phyloP scores from a whole-genome alignment of 2,329 filamentous ascomycete genomes.

The Colletotrichum spinosum region DNA sequence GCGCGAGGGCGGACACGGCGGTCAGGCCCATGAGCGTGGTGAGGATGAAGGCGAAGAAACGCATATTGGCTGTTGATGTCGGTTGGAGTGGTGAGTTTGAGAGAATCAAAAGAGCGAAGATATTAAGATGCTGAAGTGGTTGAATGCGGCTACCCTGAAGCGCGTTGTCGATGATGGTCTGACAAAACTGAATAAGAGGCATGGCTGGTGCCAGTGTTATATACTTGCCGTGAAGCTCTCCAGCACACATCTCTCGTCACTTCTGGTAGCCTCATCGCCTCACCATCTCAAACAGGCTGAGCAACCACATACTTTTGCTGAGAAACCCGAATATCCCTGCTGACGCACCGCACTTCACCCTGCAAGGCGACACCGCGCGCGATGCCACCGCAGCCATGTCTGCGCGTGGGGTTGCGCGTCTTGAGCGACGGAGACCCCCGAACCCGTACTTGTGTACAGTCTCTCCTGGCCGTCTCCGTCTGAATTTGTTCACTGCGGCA shows the following conservation, averaged over 20 bases:
- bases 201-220: conserved; percentile 10
- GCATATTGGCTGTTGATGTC: conserved; percentile 16
- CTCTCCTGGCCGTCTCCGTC: conserved; percentile 5
- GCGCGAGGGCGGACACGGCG: conserved; percentile 14
- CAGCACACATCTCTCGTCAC: background rate
- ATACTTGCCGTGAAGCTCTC: background rate
- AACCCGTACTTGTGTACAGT: too few relatives aligned
- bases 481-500: conserved; percentile 5
- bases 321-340: conserved; percentile 13
- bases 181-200: fast-evolving
- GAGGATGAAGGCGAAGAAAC: conserved; percentile 9
- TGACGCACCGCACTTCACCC: background rate
- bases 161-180: background rate
- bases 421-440: background rate
- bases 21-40: conserved; percentile 23
- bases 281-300: conserved; percentile 24
- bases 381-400: conserved; percentile 2
- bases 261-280: conserved; percentile 3
- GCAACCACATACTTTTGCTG: conserved; percentile 10
- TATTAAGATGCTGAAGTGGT: background rate
- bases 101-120: background rate
- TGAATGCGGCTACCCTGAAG: background rate
- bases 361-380: background rate
- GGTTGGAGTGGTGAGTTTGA: background rate
- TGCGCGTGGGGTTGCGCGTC: conserved; percentile 1